Evolutionary conservation across 2,329 filamentous ascomycete species (phyloP).

Genomic region (Fusarium sp.): DNA sequence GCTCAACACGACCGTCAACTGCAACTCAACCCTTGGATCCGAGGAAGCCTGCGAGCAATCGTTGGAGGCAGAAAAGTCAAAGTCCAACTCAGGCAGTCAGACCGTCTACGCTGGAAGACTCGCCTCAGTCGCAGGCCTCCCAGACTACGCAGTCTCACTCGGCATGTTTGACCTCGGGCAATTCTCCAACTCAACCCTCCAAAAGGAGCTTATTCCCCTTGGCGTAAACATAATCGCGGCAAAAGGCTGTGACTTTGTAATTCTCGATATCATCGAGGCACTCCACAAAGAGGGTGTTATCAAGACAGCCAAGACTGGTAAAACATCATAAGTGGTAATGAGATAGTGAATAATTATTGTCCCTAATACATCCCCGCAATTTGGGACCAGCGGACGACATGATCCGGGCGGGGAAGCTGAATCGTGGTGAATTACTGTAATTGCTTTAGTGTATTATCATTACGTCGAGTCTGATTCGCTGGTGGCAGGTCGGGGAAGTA

Average conservation of each 20-base stretch:
- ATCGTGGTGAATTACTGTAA: not conserved
- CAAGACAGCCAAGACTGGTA: slow-evolving; percentile 2
- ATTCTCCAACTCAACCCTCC: not conserved
- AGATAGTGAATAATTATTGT: not conserved
- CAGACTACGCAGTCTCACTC: slow-evolving; percentile 15
- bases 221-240: not conserved
- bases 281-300: not conserved
- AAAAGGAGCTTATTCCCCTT: slow-evolving; percentile 1
- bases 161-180: slow-evolving; percentile 8
- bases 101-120: not conserved
- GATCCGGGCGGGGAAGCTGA: not conserved
- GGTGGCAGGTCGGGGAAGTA: not conserved
- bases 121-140: slow-evolving; percentile 9
- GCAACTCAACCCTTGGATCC: slow-evolving; percentile 3
- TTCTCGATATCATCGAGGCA: slow-evolving; percentile 8
- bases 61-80: accelerated
- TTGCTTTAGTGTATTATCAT: not conserved
- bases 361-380: not conserved
- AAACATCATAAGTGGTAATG: not conserved
- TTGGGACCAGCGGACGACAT: too few relatives aligned
- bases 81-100: accelerated
- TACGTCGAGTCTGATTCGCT: too few relatives aligned
- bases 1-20: slow-evolving; percentile 1
- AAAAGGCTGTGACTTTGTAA: slow-evolving; percentile 20
- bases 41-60: slow-evolving; percentile 3